Base-by-base conservation (phyloP, 331 rosid genomes). In the Acacia pycnantha region DNA sequence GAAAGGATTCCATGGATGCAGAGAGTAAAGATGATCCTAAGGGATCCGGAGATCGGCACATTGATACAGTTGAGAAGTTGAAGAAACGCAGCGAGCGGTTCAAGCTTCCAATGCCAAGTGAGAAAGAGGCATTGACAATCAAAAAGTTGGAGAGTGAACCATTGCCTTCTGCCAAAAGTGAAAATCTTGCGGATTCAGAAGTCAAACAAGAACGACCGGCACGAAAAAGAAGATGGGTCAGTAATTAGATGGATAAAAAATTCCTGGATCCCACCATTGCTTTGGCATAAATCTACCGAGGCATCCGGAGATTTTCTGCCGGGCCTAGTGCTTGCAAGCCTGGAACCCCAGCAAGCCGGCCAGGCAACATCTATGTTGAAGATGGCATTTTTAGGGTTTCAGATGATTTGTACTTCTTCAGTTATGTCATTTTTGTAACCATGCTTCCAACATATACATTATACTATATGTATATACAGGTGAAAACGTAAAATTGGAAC, bases 71-170 rank as follows among this genome's bases (percentile, higher is more conserved):
- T 13, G 99, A 96, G 97, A 91, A 91, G 90, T 87, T 96, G 88
- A 96, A 96, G 91, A 96, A 96, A 86, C 90, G 99, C 43, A 96
- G 99, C 2, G 99, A 96, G 90, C 90, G 99, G 78, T 94, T 96
- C 97, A 94, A 91, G 92, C 98, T 91, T 77, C 99, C 98, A 8
- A 87, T 96, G 97, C 98, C 98, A 4, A 92, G 93, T 78, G 99
- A 94, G 82, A 96, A 94, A 86, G 99, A 96, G 65, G 87, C 93
- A 37, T 24, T 72, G 53, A 79, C 78, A 59, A 82, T 86, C 6
- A 96, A 90, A 78, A 96, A 90, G 90, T 48, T 92, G 82, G 99
- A 96, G 88, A 86, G 79, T 65, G 99, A 92, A 86, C 88, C 90
- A 58, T 86, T 86, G 82, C 90, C 97, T 58, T 81, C 95, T 65